Conservation (phyloP, 371 early-diverging fungal species). For the Syncephalastrum monosporum region DNA sequence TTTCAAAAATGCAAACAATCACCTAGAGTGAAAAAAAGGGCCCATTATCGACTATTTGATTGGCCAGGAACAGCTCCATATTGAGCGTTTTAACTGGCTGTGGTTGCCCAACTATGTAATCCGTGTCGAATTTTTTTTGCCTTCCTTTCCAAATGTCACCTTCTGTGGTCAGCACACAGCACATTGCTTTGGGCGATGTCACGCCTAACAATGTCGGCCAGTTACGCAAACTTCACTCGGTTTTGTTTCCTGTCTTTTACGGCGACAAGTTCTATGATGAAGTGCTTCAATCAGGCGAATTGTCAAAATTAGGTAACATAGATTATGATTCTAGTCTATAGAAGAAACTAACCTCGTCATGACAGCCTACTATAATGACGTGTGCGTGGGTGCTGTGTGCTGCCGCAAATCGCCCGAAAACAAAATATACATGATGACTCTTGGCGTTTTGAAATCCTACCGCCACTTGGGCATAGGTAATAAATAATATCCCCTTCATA, state of each 20-base stretch:
- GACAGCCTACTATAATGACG: slow-evolving; percentile 49
- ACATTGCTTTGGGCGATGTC: slow-evolving; percentile 60
- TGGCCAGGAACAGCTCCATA: too few species aligned
- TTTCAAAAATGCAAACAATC: too few species aligned
- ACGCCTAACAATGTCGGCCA: slow-evolving; percentile 70
- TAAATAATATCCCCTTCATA: slow-evolving; percentile 56
- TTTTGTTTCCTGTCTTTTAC: slow-evolving; percentile 88
- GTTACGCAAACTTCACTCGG: slow-evolving; percentile 74
- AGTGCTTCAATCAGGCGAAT: slow-evolving; percentile 68
- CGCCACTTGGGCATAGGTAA: slow-evolving; percentile 82
- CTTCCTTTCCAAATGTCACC: slow-evolving; percentile 17
- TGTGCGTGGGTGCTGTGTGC: slow-evolving; percentile 87
- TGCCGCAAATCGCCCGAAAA: slow-evolving; percentile 61
- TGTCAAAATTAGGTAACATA: slow-evolving; percentile 66
- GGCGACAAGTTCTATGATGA: slow-evolving; percentile 78
- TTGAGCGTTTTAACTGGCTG: too few species aligned
- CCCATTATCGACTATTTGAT: too few species aligned
- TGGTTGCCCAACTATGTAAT: too few species aligned
- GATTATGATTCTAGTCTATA: background rate
- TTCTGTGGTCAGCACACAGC: slow-evolving; percentile 24
- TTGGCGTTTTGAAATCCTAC: slow-evolving; percentile 90
- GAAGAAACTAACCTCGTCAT: background rate
- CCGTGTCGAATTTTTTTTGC: too few species aligned
- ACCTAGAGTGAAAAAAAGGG: too few species aligned
- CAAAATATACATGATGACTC: slow-evolving; percentile 90